Percentiles rank a stretch among this genome's conserved stretches.
These are phyloP conservation scores for Helichrysum umbraculigerum DNA, from an alignment of 129 eudicot genomes.

Conservation along the genomic window DNA sequence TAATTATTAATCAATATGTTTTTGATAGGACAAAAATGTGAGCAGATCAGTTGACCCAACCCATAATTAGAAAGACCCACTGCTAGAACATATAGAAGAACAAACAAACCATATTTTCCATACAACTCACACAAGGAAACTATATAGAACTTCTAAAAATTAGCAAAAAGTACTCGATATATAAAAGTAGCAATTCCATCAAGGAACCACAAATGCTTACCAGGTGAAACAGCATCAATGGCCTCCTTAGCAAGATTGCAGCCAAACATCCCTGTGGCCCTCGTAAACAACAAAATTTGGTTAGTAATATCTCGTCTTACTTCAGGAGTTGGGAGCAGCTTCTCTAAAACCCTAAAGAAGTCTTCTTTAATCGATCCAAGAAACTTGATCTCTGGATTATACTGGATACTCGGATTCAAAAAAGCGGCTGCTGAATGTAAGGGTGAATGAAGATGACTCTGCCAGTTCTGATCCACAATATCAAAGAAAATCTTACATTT, in stretches of 20 bases:
- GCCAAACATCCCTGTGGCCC: conserved; percentile 92
- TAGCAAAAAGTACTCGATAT: background rate
- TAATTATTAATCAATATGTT: background rate
- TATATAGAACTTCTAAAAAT: background rate
- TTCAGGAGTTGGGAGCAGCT: conserved; percentile 84
- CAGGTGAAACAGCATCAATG: conserved; percentile 80
- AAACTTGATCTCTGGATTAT: conserved; percentile 88
- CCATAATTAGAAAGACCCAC: background rate
- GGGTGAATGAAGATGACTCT: conserved; percentile 78
- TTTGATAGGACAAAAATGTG: no score
- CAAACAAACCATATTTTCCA: background rate
- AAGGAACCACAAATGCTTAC: conserved; percentile 33
- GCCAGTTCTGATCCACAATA: conserved; percentile 93
- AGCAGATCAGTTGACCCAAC: background rate
- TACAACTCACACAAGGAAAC: background rate
- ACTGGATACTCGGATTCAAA: conserved; percentile 86
- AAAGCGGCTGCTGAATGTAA: conserved; percentile 95
- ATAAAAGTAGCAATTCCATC: background rate
- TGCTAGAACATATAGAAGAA: background rate
- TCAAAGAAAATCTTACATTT: conserved; percentile 87
- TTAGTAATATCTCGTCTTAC: conserved; percentile 77
- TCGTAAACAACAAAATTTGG: conserved; percentile 68
- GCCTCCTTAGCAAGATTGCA: conserved; percentile 96
- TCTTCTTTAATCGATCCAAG: conserved; percentile 84
- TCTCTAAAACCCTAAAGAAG: conserved; percentile 75